Evolutionary conservation across 331 rosid species (phyloP), one percentile per base, ranked within the genome.

Genomic region (Prunus yedoensis): DNA sequence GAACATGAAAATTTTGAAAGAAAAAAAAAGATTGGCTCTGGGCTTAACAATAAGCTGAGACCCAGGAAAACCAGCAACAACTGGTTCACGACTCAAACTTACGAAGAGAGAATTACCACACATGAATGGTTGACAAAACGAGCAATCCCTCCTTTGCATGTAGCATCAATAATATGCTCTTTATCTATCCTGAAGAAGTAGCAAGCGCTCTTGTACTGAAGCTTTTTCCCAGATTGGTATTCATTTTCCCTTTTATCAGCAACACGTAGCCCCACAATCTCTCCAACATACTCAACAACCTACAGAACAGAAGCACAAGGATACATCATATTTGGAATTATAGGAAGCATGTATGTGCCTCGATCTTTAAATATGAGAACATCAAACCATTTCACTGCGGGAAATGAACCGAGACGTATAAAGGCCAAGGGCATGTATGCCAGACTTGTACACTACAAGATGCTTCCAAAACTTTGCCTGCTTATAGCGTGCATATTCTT

Each of bases 111-210:
- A 58, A 63, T 46, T 86, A 90, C 96, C 92, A 83, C 83, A 85
- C 96, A 90, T n/a, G 96, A 90, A 77, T 90, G 96, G 64, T 90
- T 90, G 47, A 90, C 91, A 80, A 88, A 90, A 78, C 96, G 96
- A 59, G 91, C 93, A 70, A 90, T 85, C 53, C 96, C 96, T 56
- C 93, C 96, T 79, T 86, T 88, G 85, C 86, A 65, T 13, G 96
- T 90, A 66, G 96, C 92, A 81, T 90, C 96, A 76, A 90, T 86
- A 70, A 90, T 85, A 74, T 90, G 87, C 58, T 88, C 96, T 76
- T 81, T 85, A 79, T 90, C 91, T 73, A 90, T 88, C 82, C 83
- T 83, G 85, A 90, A 90, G 80, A 90, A 88, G 83, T 90, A 90
- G 88, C 96, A 90, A 15, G 89, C 96, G 64, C 91, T 88, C 81